Evolutionary conservation across 331 rosid species (phyloP), one percentile per base, ranked within the genome.

Genomic region (Pyrus hybrid): DNA sequence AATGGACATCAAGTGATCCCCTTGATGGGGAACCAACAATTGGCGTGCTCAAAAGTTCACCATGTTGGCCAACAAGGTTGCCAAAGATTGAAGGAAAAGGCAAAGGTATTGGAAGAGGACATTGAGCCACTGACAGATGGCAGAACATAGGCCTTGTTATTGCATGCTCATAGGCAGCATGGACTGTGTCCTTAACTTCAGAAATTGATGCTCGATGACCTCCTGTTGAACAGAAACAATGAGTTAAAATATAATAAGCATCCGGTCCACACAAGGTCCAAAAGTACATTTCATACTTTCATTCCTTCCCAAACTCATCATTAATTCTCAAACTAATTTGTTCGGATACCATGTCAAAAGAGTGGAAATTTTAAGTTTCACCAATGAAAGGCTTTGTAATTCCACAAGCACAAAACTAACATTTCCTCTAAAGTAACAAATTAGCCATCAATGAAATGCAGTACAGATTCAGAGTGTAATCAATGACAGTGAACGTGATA

Each of bases 31-130:
- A 80, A 71, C 71, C 78, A 54, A 72, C 51, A 45, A 78, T 70
- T 35, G 84, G 89, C 64, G 75, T 83, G 10, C 80, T 79, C 70
- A 81, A 61, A 54, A 87, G 78, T 81, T 91, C 90, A 43, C 97
- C 98, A 4, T 76, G 85, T 76, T 85, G 88, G 77, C 96, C 95
- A 64, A 91, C 84, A 62, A 53, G 72, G 76, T 72, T 83, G 16
- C 96, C 85, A 35, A 93, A 93, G 75, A 93, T 91, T 32, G 90
- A 80, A 63, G 98, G 98, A 75, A 93, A 93, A 54, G 98, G 93
- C 83, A 93, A 85, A 13, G 98, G 97, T 66, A 93, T 87, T 68
- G 97, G 97, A 69, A 93, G 83, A 60, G 98, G 98, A 76, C 91
- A 83, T 71, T 60, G 89, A 70, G 90, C 87, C 68, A 67, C 90